A percentile compares a stretch with the other conserved stretches of the same genome.
phyloP scores from a whole-genome alignment of 345 rosid species.

The Salix caprea region DNA sequence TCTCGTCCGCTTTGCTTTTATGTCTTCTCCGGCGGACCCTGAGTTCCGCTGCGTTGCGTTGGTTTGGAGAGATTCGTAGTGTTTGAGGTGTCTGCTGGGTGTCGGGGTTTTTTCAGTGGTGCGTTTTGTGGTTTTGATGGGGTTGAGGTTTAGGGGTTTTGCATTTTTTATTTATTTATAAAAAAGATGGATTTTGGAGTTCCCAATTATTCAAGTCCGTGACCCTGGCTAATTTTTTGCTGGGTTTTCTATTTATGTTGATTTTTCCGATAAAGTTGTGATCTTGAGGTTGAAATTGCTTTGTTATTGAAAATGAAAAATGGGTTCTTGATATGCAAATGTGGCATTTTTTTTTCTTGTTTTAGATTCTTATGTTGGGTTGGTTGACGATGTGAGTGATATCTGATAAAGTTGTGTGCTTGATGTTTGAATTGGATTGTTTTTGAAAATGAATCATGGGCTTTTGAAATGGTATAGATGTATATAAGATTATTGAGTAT shows the following conservation, averaged over 20 bases:
- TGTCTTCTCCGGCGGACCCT: constrained; percentile 8
- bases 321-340: not conserved
- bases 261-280: not conserved
- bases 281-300: not conserved
- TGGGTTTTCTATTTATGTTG: not conserved
- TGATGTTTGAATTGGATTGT: not conserved
- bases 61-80: constrained; percentile 23
- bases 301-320: not conserved
- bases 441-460: not conserved
- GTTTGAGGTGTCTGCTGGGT: constrained; percentile 38
- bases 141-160: constrained; percentile 39
- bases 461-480: not conserved
- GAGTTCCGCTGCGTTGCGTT: constrained; percentile 48
- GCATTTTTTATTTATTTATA: constrained; percentile 44
- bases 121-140: constrained; percentile 33
- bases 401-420: not conserved
- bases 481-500: not conserved
- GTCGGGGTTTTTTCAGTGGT: constrained; percentile 21
- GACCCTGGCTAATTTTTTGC: not conserved
- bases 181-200: constrained; percentile 71
- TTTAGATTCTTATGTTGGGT: not conserved
- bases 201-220: constrained; percentile 85
- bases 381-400: not conserved
- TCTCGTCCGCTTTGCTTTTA: constrained; percentile 22
- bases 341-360: not conserved